Base-by-base conservation (phyloP, 2,329 filamentous ascomycete genomes). In the Claviceps purpurea region DNA sequence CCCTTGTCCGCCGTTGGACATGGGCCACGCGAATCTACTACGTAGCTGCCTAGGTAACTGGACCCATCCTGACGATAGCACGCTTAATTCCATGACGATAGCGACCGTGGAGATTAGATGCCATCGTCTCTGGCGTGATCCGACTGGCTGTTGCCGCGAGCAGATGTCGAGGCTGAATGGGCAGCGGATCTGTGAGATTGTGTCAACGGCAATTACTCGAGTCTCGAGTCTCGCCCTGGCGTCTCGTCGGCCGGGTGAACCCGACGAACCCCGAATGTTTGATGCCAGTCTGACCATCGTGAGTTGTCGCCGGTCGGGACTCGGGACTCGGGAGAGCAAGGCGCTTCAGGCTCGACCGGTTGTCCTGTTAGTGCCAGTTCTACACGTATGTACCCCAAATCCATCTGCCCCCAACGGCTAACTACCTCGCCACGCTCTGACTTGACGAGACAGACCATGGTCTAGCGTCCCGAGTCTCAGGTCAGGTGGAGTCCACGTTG, bases 71-170 rank as follows among this genome's bases (percentile, higher is more conserved):
- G 43, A 43, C 47, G 40, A 30, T 30, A 50, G 49, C 48, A 44
- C 45, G 48, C 46, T 24, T 45, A 13, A 37, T 41, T 39, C 37
- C 52, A 52, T 41, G 52, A 51, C 50, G 45, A 44, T n/a, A 51
- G 47, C 47, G 49, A 47, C 43, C 44, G 58, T 38, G 30, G 40
- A 22, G 13, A 20, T 50, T 37, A 11, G 26, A 46, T 20, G 26
- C n/a, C n/a, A 22, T 34, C 48, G 14, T 47, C 43, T 18, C 18
- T 13, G 41, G 30, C 26, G 13, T 38, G 41, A 38, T 40, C 47
- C n/a, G 40, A 43, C 40, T 50, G 47, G 24, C 20, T 14, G 56
- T 59, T 53, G 57, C 22, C 56, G 55, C 52, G 44, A 52, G 57
- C 57, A 52, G 52, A 53, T 52, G 49, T 11, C 49, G 49, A 50